Base-by-base conservation (phyloP, 2,329 filamentous ascomycete species). In the Talaromyces piceae region DNA sequence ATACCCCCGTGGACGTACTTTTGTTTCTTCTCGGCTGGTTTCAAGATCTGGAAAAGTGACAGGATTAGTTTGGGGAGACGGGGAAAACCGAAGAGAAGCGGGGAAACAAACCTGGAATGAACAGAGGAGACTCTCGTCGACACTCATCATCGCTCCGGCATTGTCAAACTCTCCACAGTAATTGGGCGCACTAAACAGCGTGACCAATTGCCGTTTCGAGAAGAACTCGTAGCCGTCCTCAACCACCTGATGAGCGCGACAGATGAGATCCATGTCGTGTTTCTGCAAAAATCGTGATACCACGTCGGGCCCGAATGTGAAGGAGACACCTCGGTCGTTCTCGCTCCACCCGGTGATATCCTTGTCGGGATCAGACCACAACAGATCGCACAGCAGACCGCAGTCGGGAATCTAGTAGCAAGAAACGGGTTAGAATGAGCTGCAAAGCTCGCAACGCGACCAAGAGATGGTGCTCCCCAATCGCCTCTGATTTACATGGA, bases 1-100 rank as follows among this genome's bases (percentile, higher is more conserved):
- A 86, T 79, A 76, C 80, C 79, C 76, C 78, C 79, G 77, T 83
- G 81, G 70, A 94, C 91, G 80, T 95, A 97, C 91, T 97, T 97
- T 88, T 96, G 91, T 86, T 98, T 98, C 86, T 98, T 98, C 83
- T 98, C 93, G 73, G 93, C 93, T 67, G 93, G 93, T 80, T 97
- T 98, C 78, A 98, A 81, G 70, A 98, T 97, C 89, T 95, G 62
- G 25, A 49, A 46, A 47, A 43, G 48, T 45, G 30, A 55, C 57
- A 45, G 58, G 20, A 41, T 9, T 7, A 7, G 8, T 37, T 37
- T 9, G 11, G n/a, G n/a, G n/a, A 31, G 28, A 31, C 56, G 56
- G 13, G 4, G 59, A 58, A 51, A 49, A 56, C 30, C 23, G 13
- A 47, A 52, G 9, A 41, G 3, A 12, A 22, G 25, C n/a, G 31